phyloP scores from a whole-genome alignment of 495 filamentous ascomycete species.

The Rostrohypoxylon terebratum region DNA sequence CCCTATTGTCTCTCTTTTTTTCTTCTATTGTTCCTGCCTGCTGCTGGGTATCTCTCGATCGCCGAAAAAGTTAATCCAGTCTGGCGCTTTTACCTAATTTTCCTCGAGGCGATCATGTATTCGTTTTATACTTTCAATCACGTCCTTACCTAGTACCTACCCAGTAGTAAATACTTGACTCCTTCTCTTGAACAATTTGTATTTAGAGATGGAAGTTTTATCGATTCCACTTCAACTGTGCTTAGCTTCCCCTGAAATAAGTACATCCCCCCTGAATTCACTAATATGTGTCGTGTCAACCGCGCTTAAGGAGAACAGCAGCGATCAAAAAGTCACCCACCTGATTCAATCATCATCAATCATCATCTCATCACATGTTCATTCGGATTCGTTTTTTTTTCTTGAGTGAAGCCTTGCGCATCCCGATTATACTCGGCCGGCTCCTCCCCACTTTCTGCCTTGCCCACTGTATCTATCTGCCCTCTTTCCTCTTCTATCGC shows the following conservation, averaged over 20 bases:
- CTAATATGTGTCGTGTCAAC: constrained; percentile 5
- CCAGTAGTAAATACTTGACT: too few species aligned
- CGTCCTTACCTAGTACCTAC: too few species aligned
- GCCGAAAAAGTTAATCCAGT: not conserved
- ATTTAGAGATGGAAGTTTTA: not conserved
- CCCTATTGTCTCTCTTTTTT: constrained; percentile 8
- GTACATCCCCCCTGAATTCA: constrained; percentile 25
- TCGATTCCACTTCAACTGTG: not conserved
- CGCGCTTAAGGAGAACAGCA: constrained; percentile 13
- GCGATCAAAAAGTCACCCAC: constrained; percentile 4
- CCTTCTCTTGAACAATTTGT: not conserved
- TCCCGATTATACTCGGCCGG: constrained; percentile 9
- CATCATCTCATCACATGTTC: constrained; percentile 35
- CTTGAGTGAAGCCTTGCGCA: constrained; percentile 2
- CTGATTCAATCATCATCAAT: constrained; percentile 25
- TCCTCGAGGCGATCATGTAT: not conserved
- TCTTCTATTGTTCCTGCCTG: not conserved
- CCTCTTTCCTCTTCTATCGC: constrained; percentile 5
- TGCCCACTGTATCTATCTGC: constrained; percentile 35
- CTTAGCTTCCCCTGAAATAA: constrained; percentile 19
- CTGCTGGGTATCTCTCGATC: not conserved
- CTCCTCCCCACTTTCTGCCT: constrained; percentile 22
- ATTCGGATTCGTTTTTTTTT: constrained; percentile 7
- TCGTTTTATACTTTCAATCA: not conserved
- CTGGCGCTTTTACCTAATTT: not conserved